These are phyloP conservation scores for Stylosanthes scabra DNA, from an alignment of 331 rosid genomes.

Conservation along the genomic window DNA sequence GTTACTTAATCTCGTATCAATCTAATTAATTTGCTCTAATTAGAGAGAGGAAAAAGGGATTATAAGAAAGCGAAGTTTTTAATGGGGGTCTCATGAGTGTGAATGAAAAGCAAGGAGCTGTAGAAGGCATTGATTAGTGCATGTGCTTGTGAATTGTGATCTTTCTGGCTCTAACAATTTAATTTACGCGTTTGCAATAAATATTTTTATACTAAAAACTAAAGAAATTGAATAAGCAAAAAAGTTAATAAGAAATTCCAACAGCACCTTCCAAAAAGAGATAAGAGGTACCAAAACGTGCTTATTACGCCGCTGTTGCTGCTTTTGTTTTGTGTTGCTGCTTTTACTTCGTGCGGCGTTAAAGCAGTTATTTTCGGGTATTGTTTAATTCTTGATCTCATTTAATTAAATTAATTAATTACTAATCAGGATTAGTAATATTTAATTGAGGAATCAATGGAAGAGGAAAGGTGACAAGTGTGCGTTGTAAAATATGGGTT, in stretches of 20 bases:
- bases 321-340: not conserved
- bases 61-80: not conserved
- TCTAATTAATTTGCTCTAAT: constrained; percentile 24
- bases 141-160: constrained; percentile 58
- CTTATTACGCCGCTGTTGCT: constrained; percentile 30
- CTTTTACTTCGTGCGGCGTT: constrained; percentile 33
- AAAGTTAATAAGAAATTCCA: not conserved
- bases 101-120: constrained; percentile 33
- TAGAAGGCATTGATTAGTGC: constrained; percentile 59
- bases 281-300: constrained; percentile 44
- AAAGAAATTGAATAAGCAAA: too few relatives aligned
- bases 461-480: constrained; percentile 26
- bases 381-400: not conserved
- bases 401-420: not conserved
- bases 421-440: not conserved
- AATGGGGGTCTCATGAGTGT: constrained; percentile 44
- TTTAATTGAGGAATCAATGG: constrained; percentile 7
- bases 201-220: too few relatives aligned
- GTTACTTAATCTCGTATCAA: not conserved
- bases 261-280: constrained; percentile 29
- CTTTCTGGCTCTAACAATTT: constrained; percentile 43
- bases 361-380: constrained; percentile 23
- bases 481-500: constrained; percentile 15
- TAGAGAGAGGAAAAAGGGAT: not conserved
- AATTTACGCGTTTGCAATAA: constrained; percentile 44